phyloP scores from a whole-genome alignment of 2,329 filamentous ascomycete species.

The Pseudocercospora pini-densiflorae region DNA sequence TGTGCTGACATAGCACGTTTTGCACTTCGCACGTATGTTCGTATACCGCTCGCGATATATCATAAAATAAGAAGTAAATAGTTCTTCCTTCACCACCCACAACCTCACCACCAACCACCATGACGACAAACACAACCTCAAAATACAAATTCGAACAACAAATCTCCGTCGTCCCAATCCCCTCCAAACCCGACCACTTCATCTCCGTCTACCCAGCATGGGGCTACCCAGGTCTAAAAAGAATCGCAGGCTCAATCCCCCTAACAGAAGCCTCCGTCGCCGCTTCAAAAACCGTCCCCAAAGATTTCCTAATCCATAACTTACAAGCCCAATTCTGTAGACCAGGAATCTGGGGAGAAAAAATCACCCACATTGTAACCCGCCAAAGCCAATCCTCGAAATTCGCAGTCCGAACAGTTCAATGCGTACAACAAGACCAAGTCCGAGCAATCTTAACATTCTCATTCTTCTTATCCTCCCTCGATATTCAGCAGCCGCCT shows the following conservation, averaged over 20 bases:
- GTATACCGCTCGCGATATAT: no score
- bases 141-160: neutral
- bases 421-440: neutral
- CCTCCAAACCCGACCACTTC: constrained; percentile 4
- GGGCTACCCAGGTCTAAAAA: neutral
- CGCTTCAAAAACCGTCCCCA: constrained; percentile 11
- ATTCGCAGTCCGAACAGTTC: constrained; percentile 3
- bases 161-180: neutral
- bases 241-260: constrained; percentile 10
- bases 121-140: neutral
- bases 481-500: neutral
- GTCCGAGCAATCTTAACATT: neutral
- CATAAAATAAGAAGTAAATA: no score
- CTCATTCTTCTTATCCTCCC: neutral
- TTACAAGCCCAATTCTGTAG: constrained; percentile 9
- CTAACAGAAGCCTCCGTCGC: constrained; percentile 3
- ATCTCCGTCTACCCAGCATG: constrained; percentile 10
- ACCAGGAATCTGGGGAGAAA: neutral
- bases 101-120: neutral
- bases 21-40: no score
- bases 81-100: no score
- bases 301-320: constrained; percentile 1
- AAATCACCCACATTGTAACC: constrained; percentile 1
- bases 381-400: neutral
- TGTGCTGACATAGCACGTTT: no score